A percentile compares a stretch with the other conserved stretches of the same genome.
These are phyloP conservation scores for Mycena vulgaris DNA, from an alignment of 768 basidiomycete genomes.

Conservation along the genomic window DNA sequence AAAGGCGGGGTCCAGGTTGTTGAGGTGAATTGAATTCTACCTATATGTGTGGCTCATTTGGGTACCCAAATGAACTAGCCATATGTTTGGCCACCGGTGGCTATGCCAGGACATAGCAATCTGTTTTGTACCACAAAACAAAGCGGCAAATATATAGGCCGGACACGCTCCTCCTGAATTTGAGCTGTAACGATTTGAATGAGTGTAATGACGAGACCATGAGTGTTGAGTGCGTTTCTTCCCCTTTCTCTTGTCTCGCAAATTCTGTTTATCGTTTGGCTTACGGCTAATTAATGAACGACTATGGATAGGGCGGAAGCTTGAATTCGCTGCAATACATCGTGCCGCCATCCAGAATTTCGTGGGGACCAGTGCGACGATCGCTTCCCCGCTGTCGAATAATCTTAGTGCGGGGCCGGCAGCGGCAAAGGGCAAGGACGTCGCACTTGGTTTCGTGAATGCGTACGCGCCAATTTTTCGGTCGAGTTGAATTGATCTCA, in stretches of 20 bases:
- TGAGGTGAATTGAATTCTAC: too few species aligned
- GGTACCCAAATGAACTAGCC: too few species aligned
- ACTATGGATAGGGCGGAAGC: conserved; percentile 67
- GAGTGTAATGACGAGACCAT: conserved; percentile 72
- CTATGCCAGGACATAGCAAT: too few species aligned
- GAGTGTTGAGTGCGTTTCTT: conserved; percentile 48
- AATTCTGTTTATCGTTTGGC: neutral
- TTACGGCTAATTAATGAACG: too few species aligned
- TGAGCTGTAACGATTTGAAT: conserved; percentile 62
- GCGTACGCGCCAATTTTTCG: conserved; percentile 54
- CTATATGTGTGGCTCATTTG: too few species aligned
- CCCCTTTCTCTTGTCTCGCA: too few species aligned
- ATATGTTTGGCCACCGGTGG: too few species aligned
- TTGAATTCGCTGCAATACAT: conserved; percentile 62
- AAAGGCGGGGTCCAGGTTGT: too few species aligned
- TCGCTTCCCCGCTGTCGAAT: conserved; percentile 61
- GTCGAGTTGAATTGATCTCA: too few species aligned
- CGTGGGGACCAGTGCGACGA: conserved; percentile 55
- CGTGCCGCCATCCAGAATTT: conserved; percentile 62
- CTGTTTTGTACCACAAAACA: too few species aligned
- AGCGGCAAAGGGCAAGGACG: conserved; percentile 65
- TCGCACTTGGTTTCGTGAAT: conserved; percentile 74
- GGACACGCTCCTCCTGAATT: conserved; percentile 68
- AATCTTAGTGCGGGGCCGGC: conserved; percentile 55
- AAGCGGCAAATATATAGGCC: too few species aligned